Percentiles rank a stretch among this genome's conserved stretches.
Conservation (phyloP, 1,284 basidiomycete genomes). For the Fomitopsis pinicola region DNA sequence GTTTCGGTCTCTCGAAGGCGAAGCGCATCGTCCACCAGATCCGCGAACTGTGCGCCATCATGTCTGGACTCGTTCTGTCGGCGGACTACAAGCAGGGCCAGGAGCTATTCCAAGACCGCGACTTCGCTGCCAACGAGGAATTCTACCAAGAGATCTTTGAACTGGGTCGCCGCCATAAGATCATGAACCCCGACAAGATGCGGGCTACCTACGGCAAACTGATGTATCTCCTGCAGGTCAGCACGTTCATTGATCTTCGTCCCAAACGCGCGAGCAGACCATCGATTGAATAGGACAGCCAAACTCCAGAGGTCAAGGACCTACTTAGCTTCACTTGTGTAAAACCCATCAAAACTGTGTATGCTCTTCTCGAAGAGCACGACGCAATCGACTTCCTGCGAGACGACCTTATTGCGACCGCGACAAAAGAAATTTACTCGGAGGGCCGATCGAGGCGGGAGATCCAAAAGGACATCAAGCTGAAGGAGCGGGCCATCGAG, state of each 20-base stretch:
- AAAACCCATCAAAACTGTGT: conserved; percentile 68
- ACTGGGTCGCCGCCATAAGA: conserved; percentile 78
- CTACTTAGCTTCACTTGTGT: conserved; percentile 74
- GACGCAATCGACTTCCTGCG: conserved; percentile 63
- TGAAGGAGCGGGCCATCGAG: conserved; percentile 79
- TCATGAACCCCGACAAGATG: conserved; percentile 85
- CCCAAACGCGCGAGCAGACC: background rate
- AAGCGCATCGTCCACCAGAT: conserved; percentile 81
- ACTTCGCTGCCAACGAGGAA: conserved; percentile 70
- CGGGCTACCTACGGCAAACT: conserved; percentile 82
- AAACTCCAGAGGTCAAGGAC: conserved; percentile 71
- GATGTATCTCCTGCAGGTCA: conserved; percentile 74
- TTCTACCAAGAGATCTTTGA: conserved; percentile 78
- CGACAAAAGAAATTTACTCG: conserved; percentile 75
- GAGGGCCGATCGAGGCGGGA: conserved; percentile 68
- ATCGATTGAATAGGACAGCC: conserved; percentile 56
- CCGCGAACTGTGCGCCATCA: conserved; percentile 76
- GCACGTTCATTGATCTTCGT: conserved; percentile 6
- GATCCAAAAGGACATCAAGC: conserved; percentile 74
- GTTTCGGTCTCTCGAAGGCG: conserved; percentile 69
- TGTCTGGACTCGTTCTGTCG: conserved; percentile 72
- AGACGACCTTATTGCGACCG: conserved; percentile 65
- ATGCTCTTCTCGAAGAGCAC: conserved; percentile 57
- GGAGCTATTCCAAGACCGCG: conserved; percentile 71
- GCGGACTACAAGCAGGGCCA: conserved; percentile 84